Evolutionary conservation across 306 rosid genomes (phyloP).

Genomic region (Potentilla sterilis): DNA sequence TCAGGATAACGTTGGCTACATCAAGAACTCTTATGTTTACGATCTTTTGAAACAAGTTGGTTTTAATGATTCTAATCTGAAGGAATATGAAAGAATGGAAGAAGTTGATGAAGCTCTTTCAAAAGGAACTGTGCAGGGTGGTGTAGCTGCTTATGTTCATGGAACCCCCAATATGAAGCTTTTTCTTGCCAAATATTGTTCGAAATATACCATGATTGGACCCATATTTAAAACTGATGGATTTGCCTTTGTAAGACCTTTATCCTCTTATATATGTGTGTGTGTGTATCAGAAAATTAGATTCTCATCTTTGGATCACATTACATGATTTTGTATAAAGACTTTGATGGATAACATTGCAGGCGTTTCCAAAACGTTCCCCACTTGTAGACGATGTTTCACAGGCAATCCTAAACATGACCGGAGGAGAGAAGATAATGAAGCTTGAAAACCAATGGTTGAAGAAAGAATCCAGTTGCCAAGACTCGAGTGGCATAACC

Average conservation of each 20-base stretch:
- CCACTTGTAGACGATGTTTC: slow-evolving; percentile 54
- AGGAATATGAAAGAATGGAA: neutral
- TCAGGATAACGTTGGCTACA: neutral
- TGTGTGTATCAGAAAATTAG: neutral
- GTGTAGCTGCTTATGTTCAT: slow-evolving; percentile 38
- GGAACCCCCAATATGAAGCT: slow-evolving; percentile 27
- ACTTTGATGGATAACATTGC: neutral
- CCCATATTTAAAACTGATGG: slow-evolving; percentile 31
- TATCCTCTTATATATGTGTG: neutral
- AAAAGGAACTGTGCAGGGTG: slow-evolving; percentile 31
- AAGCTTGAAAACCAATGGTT: slow-evolving; percentile 52
- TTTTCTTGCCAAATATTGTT: slow-evolving; percentile 32
- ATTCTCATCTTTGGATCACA: too few relatives aligned
- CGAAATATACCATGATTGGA: slow-evolving; percentile 32
- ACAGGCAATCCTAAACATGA: slow-evolving; percentile 53
- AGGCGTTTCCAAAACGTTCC: slow-evolving; percentile 50
- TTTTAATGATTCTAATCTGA: neutral
- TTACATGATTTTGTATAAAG: neutral
- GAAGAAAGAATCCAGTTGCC: slow-evolving; percentile 16
- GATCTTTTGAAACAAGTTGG: neutral
- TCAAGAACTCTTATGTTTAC: neutral
- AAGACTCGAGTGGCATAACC: slow-evolving; percentile 19
- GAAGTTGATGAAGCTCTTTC: slow-evolving; percentile 12
- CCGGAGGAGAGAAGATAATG: slow-evolving; percentile 53
- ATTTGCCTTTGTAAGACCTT: slow-evolving; percentile 40